Evolutionary conservation across 148 eudicot genomes (phyloP).

Genomic region (Amaranthus hypochondriacus): DNA sequence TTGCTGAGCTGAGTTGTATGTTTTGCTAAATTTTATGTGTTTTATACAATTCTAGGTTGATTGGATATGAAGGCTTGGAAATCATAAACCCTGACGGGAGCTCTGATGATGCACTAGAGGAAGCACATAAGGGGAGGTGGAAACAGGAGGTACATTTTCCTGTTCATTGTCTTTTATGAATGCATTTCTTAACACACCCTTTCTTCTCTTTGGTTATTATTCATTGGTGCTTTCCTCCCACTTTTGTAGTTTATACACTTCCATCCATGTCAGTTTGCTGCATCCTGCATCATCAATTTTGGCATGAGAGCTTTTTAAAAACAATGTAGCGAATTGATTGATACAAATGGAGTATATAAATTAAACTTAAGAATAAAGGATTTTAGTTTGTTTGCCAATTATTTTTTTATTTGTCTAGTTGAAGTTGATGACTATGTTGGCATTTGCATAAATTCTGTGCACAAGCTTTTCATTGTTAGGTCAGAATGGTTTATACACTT

Average conservation of each 20-base stretch:
- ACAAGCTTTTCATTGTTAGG: too few relatives aligned
- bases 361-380: too few relatives aligned
- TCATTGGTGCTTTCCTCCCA: background rate
- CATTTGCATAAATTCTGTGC: too few relatives aligned
- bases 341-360: too few relatives aligned
- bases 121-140: constrained; percentile 39
- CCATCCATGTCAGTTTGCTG: too few relatives aligned
- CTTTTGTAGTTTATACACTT: background rate
- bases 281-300: too few relatives aligned
- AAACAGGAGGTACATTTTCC: constrained; percentile 28
- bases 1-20: background rate
- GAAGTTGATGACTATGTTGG: too few relatives aligned
- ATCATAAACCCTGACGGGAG: constrained; percentile 37
- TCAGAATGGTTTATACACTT: too few relatives aligned
- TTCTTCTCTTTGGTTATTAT: background rate
- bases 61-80: constrained; percentile 32
- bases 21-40: background rate
- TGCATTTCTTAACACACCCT: background rate
- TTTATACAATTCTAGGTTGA: constrained; percentile 11
- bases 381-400: too few relatives aligned
- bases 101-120: constrained; percentile 32
- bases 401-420: too few relatives aligned
- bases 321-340: too few relatives aligned
- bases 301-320: too few relatives aligned
- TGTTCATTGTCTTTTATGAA: background rate